Evolutionary conservation across 371 early-diverging fungal species (phyloP).

Genomic region (Coemansia sp.): DNA sequence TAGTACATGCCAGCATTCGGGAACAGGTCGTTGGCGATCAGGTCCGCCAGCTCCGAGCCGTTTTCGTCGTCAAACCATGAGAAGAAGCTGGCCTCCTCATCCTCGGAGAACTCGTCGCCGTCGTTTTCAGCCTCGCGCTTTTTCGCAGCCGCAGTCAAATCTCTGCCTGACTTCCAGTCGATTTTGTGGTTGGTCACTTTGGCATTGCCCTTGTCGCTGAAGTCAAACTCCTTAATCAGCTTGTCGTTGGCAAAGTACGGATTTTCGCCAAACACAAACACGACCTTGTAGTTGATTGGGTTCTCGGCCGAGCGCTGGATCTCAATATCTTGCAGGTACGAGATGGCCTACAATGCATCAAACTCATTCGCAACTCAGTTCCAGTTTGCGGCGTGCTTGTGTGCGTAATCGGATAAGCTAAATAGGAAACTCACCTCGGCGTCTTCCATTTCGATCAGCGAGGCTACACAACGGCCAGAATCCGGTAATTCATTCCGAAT

Average conservation of each 20-base stretch:
- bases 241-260: constrained; percentile 45
- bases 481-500: neutral
- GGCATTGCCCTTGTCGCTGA: constrained; percentile 47
- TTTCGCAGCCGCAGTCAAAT: constrained; percentile 32
- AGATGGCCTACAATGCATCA: constrained; percentile 27
- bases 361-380: neutral
- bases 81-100: constrained; percentile 51
- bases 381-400: too few relatives aligned
- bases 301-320: constrained; percentile 46
- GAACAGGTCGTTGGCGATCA: constrained; percentile 52
- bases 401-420: too few relatives aligned
- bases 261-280: constrained; percentile 47
- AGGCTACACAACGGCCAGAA: constrained; percentile 34
- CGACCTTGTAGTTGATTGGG: constrained; percentile 51
- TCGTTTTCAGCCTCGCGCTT: constrained; percentile 24
- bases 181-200: constrained; percentile 47
- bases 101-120: constrained; percentile 40
- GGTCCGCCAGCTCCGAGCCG: constrained; percentile 50
- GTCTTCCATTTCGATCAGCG: constrained; percentile 50
- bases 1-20: constrained; percentile 51
- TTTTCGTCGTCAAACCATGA: constrained; percentile 51
- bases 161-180: constrained; percentile 50
- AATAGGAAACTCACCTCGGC: constrained; percentile 27
- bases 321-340: constrained; percentile 44
- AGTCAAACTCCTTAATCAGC: constrained; percentile 49